Base-by-base conservation (phyloP, 129 eudicot species). In the Centella asiatica region DNA sequence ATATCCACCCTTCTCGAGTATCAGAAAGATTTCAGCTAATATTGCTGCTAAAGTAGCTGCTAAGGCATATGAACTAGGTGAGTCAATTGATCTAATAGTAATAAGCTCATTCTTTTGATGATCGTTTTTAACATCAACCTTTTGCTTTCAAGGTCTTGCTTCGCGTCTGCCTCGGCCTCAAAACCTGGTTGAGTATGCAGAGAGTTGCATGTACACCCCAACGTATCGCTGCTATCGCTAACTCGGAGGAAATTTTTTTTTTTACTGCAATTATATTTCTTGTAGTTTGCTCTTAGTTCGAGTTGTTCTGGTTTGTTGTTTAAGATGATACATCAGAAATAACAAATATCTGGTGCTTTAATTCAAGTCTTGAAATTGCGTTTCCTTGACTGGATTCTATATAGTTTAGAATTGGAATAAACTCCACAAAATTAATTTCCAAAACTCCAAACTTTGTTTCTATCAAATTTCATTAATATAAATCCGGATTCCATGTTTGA, bases 171-270 rank as follows among this genome's bases (percentile, higher is more conserved):
- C 97, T n/a, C 76, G 77, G 2, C 97, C 95, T 20, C 55, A 24
- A 12, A 83, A 89, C 70, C 86, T 83, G 1, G 86, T 89, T 48
- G 69, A 77, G 62, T 82, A 73, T 58, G 95, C 95, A 0, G 90
- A 89, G 83, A 80, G 97, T 59, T 85, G 97, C 80, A 89, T 89
- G 97, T 85, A 89, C 79, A 77, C 82, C 69, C 97, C 97, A 32
- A 29, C 61, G 40, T 89, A 89, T 78, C 85, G 87, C 62, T 72
- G 5, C 57, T 89, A 82, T 58, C 93, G 78, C 61, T 83, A 71
- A 72, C 31, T 54, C 18, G n/a, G 55, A 11, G 17, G 40, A 53
- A 12, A 53, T 27, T 20, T 24, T 2, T 14, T 15, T 31, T 15
- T 25, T 5, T 15, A 13, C 40, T 55, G 60, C n/a, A 28, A 4